A percentile compares a stretch with the other conserved stretches of the same genome.
Conservation (phyloP, 1,284 basidiomycete species). For the Ceratorhiza oryzae-sativae region DNA sequence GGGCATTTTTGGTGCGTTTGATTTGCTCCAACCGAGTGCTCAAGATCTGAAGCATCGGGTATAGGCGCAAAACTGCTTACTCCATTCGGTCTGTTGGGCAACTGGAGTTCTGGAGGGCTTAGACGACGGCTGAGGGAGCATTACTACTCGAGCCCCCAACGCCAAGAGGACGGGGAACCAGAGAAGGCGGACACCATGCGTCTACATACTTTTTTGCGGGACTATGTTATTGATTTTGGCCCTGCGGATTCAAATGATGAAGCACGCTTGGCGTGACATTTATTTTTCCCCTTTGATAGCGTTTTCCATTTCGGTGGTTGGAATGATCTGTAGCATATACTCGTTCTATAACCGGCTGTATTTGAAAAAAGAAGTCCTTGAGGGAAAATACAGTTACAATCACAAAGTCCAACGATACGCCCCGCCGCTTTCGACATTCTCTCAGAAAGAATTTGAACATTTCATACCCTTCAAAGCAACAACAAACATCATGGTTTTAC, state of each 20-base stretch:
- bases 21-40: neutral
- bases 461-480: too few species aligned
- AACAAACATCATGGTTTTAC: too few species aligned
- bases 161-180: neutral
- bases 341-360: too few species aligned
- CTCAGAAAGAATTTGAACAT: too few species aligned
- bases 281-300: too few species aligned
- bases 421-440: too few species aligned
- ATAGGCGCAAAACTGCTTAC: conserved; percentile 5
- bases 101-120: neutral
- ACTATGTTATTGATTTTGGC: conserved; percentile 18
- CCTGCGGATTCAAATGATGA: conserved; percentile 6
- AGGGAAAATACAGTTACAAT: too few species aligned
- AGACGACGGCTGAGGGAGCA: neutral
- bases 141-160: neutral
- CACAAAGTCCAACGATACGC: too few species aligned
- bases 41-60: neutral
- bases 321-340: too few species aligned
- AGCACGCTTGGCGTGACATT: too few species aligned
- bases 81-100: conserved; percentile 5
- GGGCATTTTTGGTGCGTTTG: conserved; percentile 2
- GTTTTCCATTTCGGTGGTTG: too few species aligned
- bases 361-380: too few species aligned
- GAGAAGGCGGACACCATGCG: neutral
- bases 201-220: conserved; percentile 1